Base-by-base conservation (phyloP, 2,329 filamentous ascomycete genomes). In the Trichoderma breve region DNA sequence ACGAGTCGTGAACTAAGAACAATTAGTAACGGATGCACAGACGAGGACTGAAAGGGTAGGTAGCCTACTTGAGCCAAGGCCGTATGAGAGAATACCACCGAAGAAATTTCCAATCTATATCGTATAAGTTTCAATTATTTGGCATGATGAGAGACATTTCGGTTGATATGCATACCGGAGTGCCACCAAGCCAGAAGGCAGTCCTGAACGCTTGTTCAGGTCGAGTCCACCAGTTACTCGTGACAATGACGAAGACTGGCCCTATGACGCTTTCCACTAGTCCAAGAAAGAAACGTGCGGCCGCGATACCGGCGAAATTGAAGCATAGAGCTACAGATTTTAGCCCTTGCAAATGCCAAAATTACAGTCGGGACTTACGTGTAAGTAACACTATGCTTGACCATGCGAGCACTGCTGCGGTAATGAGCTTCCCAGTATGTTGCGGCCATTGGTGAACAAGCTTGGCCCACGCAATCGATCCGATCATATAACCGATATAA, bases 211-310 rank as follows among this genome's bases (percentile, higher is more conserved):
- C 60, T 39, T 63, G 60, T 43, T 63, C 60, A 4, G 34, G 60
- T 28, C 60, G 60, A 43, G 60, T 63, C 60, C 60, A 63, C 60
- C 60, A 63, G 34, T 63, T 63, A 26, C 60, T 43, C 5, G 60
- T 63, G 34, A 63, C 60, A n/a, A 63, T 63, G 24, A 63, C 60
- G 6, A 63, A 63, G 21, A 63, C 60, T 43, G 60, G 60, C 6
- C 60, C 60, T 6, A 63, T 63, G 14, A 63, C 18, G 34, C 60
- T 63, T 12, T 63, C 60, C 24, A 63, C 60, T 2, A 63, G 34
- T 6, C 60, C 60, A 63, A 63, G 60, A 26, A 63, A 63, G 11
- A 63, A 43, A 8, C 60, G 43, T 51, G 43, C 43, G 9, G 43
- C 43, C 43, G 4, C 4, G 43, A 51, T 51, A 1, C 43, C 43